Evolutionary conservation across 768 basidiomycete genomes (phyloP), one percentile per base, ranked within the genome.

Genomic region (Trametes gibbosa): DNA sequence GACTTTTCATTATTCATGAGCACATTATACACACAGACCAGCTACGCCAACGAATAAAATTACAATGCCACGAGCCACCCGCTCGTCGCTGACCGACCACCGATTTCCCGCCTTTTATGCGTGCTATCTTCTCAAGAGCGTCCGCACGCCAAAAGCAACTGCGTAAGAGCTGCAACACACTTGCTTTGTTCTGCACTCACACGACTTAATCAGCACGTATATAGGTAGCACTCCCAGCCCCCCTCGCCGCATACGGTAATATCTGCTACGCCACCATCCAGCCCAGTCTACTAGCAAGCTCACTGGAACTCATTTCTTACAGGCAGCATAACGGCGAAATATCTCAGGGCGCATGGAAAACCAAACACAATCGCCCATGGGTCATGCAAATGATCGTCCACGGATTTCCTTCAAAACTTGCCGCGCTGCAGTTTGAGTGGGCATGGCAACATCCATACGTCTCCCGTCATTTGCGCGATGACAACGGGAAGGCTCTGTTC

Each of bases 291-390:
- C 13, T 8, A 45, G 12, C 19, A 5, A 8, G 21, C 21, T 12
- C 8, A 9, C 13, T 21, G 17, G 10, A 43, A 9, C 5, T 24
- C 6, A 24, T 6, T 5, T 27, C 12, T 29, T 16, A 46, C 51
- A 85, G 89, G 25, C 90, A 92, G 66, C 91, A 94, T 70, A 94
- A 94, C 73, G 90, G 90, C 27, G 84, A 88, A 70, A 70, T 92
- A 55, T 73, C 79, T 0, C 81, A 83, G 66, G 91, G 91, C 17
- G 91, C 90, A 10, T 78, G 75, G 71, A 87, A 82, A 70, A 92
- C 90, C 0, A 73, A 72, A 43, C 63, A 74, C 24, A 80, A 80
- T 46, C 70, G 87, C 24, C 88, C 88, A 41, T 92, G 89, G 90
- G 79, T 84, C 12, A 92, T 94, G 90, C 84, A 87, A 58, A 86